phyloP scores from a whole-genome alignment of 2,329 filamentous ascomycete genomes.

The Golovinomyces cichoracearum region DNA sequence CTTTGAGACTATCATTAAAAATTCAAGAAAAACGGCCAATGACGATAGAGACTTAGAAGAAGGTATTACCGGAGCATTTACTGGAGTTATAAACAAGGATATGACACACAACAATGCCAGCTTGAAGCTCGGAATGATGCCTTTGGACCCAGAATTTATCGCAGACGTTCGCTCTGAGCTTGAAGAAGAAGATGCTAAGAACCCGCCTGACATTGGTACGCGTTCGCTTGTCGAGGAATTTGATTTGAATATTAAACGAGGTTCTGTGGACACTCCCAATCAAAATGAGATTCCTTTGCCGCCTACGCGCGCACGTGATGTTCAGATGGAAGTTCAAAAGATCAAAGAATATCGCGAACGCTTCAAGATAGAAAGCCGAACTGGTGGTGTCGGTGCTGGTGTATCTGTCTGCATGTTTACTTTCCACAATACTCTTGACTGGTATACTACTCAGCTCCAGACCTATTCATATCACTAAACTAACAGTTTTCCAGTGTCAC shows the following conservation, averaged over 20 bases:
- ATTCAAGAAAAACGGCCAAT: slow-evolving; percentile 31
- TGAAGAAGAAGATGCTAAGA: slow-evolving; percentile 55
- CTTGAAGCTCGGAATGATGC: slow-evolving; percentile 55
- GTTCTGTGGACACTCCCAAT: slow-evolving; percentile 56
- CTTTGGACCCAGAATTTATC: slow-evolving; percentile 58
- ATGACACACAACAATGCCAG: slow-evolving; percentile 28
- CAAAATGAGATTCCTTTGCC: slow-evolving; percentile 64
- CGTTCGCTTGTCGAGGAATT: slow-evolving; percentile 64
- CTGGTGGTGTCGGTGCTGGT: slow-evolving; percentile 56
- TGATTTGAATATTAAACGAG: slow-evolving; percentile 64
- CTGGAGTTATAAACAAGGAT: slow-evolving; percentile 34
- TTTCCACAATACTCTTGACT: slow-evolving; percentile 86
- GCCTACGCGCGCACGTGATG: slow-evolving; percentile 65
- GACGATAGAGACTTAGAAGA: slow-evolving; percentile 33
- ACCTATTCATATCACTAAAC: not conserved
- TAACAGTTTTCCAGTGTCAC: slow-evolving; percentile 33
- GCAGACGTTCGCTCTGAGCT: slow-evolving; percentile 71
- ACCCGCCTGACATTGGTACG: slow-evolving; percentile 45
- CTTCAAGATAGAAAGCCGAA: slow-evolving; percentile 64
- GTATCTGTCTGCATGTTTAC: slow-evolving; percentile 94
- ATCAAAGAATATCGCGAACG: slow-evolving; percentile 79
- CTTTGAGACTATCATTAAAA: slow-evolving; percentile 32
- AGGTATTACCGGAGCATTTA: slow-evolving; percentile 35
- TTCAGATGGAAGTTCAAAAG: slow-evolving; percentile 81
- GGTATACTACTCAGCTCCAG: slow-evolving; percentile 26